phyloP scores from a whole-genome alignment of 495 filamentous ascomycete genomes.

The Amphirosellinia nigrospora region DNA sequence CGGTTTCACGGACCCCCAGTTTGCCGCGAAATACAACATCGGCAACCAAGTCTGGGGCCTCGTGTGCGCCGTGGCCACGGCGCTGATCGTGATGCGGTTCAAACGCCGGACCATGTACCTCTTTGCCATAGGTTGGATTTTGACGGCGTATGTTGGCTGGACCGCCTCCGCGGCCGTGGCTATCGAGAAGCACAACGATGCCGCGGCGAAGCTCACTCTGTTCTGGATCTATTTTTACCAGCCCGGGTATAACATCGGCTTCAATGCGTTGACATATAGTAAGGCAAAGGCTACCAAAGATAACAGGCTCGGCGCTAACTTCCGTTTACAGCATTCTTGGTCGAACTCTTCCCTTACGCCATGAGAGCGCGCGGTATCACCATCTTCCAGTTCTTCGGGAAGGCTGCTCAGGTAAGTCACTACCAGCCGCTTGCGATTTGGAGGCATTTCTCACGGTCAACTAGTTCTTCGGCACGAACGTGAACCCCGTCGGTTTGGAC shows the following conservation, averaged over 20 bases:
- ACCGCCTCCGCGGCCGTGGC: slow-evolving; percentile 57
- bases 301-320: slow-evolving; percentile 18
- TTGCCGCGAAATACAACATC: slow-evolving; percentile 60
- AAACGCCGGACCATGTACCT: slow-evolving; percentile 60
- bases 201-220: slow-evolving; percentile 54
- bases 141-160: slow-evolving; percentile 57
- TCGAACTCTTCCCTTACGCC: slow-evolving; percentile 66
- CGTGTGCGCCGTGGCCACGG: slow-evolving; percentile 52
- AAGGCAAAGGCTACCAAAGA: slow-evolving; percentile 16
- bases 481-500: slow-evolving; percentile 67
- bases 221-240: slow-evolving; percentile 64
- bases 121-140: slow-evolving; percentile 49
- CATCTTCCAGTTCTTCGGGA: slow-evolving; percentile 65
- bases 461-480: slow-evolving; percentile 65
- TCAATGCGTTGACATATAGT: slow-evolving; percentile 66
- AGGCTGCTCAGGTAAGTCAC: slow-evolving; percentile 43
- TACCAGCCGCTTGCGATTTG: background rate
- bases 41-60: slow-evolving; percentile 58
- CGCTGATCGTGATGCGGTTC: slow-evolving; percentile 55
- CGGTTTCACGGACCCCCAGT: slow-evolving; percentile 51
- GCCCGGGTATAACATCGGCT: slow-evolving; percentile 64
- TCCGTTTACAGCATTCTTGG: slow-evolving; percentile 52
- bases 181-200: slow-evolving; percentile 41
- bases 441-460: background rate
- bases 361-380: slow-evolving; percentile 63